Base-by-base conservation (phyloP, 2,329 filamentous ascomycete genomes). In the Diaporthe citriasiana region DNA sequence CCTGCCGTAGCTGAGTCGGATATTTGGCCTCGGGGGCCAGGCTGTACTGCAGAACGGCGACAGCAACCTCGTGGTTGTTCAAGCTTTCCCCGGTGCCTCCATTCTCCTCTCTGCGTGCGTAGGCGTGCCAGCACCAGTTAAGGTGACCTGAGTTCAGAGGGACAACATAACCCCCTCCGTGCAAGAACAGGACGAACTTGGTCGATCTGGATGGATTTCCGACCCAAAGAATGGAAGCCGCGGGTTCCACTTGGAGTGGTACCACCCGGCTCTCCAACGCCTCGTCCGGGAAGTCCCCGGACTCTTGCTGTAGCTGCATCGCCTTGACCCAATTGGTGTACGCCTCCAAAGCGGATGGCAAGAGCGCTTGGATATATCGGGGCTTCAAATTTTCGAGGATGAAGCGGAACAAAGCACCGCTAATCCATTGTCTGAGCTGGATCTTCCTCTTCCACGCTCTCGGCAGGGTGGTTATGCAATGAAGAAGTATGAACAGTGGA, bases 1-100 rank as follows among this genome's bases (percentile, higher is more conserved):
- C 81, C 73, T 84, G 81, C 4, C 63, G 70, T 8, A 84, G 77
- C 35, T 82, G 82, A 1, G 72, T 72, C 2, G 83, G 82, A 30
- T 81, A 81, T 25, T 72, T 57, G 6, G 77, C 80, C 2, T 66
- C 77, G 8, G 82, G 82, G 10, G 73, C 73, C n/a, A 83, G 80
- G 12, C 81, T 79, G 74, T 84, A 84, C 75, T 82, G 79, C 65
- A 84, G 73, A 33, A 68, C n/a, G 42, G 63, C 63, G 13, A 68
- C 63, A 35, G 80, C 80, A 2, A 78, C 76, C 70, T 81, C 77
- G 53, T 56, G 53, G 13, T 56, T 30, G 13, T 33, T 2, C 22
- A 22, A 33, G 27, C 17, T 8, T 56, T 9, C 53, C 6, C 35
- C 10, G 22, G 72, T 73, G 25, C 75, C 77, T 7, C 65, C 73